A percentile compares a stretch with the other conserved stretches of the same genome.
Evolutionary conservation across 345 rosid species (phyloP).

Genomic region (Carallia pectinifolia): DNA sequence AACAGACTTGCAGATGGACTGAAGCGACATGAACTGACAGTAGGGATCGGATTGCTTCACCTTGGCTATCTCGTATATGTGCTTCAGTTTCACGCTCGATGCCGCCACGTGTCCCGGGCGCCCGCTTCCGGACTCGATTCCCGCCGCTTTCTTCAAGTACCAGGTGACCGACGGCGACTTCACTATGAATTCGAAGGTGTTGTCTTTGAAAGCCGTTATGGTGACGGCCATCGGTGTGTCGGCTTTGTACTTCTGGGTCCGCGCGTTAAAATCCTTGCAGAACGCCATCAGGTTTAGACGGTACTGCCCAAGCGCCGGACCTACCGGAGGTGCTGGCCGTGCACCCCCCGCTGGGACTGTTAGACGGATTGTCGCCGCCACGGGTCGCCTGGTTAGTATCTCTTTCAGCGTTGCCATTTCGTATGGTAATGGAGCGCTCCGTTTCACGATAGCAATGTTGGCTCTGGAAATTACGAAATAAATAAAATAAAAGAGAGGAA

Average conservation of each 20-base stretch:
- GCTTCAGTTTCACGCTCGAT: constrained; percentile 63
- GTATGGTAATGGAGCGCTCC: no score
- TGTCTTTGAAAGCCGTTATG: constrained; percentile 86
- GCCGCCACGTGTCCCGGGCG: constrained; percentile 75
- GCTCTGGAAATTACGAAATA: neutral
- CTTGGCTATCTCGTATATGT: constrained; percentile 88
- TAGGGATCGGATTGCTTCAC: constrained; percentile 91
- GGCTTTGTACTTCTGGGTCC: constrained; percentile 90
- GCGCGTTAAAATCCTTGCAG: constrained; percentile 96
- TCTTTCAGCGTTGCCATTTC: constrained; percentile 29
- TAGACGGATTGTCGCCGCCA: constrained; percentile 82
- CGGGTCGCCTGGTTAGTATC: constrained; percentile 52
- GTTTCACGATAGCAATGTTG: neutral
- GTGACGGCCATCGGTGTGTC: constrained; percentile 90
- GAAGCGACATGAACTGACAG: constrained; percentile 79
- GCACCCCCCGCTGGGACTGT: constrained; percentile 87
- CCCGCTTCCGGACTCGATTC: constrained; percentile 69
- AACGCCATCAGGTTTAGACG: constrained; percentile 90
- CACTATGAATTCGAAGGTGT: constrained; percentile 84
- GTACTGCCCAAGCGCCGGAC: constrained; percentile 86
- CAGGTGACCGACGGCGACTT: constrained; percentile 81
- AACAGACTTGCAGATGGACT: constrained; percentile 75
- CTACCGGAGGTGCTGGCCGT: constrained; percentile 70
- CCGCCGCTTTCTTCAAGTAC: constrained; percentile 92
- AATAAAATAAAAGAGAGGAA: no score